Evolutionary conservation across 2,329 filamentous ascomycete genomes (phyloP).

Genomic region (Xylaria multiplex): DNA sequence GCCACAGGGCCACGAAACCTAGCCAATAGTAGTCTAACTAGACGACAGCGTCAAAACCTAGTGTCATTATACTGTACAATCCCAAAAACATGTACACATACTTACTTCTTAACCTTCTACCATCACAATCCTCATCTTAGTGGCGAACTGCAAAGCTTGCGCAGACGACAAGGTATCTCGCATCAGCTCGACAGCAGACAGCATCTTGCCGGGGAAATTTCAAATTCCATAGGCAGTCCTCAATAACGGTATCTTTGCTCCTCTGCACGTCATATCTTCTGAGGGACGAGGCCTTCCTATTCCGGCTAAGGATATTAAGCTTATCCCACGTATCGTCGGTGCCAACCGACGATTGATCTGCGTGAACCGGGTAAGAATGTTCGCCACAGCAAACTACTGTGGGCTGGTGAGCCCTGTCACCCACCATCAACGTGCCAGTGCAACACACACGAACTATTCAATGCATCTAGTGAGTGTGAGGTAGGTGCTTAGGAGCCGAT

Average conservation of each 20-base stretch:
- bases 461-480: not conserved
- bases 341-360: conserved; percentile 22
- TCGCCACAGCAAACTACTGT: conserved; percentile 10
- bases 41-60: not conserved
- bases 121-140: conserved; percentile 19
- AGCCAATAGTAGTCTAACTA: not conserved
- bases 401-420: not conserved
- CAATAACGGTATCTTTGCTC: conserved; percentile 35
- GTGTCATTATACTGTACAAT: not conserved
- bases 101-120: not conserved
- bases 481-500: not conserved
- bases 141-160: conserved; percentile 39
- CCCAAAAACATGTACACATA: too few relatives aligned
- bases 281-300: conserved; percentile 45
- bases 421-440: conserved; percentile 1
- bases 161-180: conserved; percentile 18
- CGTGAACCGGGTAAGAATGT: conserved; percentile 13
- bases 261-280: conserved; percentile 47
- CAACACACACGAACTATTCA: not conserved
- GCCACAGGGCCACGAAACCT: not conserved
- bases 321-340: conserved; percentile 24
- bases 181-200: conserved; percentile 16
- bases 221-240: conserved; percentile 37
- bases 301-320: conserved; percentile 28
- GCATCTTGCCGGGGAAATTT: conserved; percentile 29